Percentiles rank a stretch among this genome's conserved stretches.
Conservation (phyloP, 1,284 basidiomycete genomes). For the Ganoderma lingzhi region DNA sequence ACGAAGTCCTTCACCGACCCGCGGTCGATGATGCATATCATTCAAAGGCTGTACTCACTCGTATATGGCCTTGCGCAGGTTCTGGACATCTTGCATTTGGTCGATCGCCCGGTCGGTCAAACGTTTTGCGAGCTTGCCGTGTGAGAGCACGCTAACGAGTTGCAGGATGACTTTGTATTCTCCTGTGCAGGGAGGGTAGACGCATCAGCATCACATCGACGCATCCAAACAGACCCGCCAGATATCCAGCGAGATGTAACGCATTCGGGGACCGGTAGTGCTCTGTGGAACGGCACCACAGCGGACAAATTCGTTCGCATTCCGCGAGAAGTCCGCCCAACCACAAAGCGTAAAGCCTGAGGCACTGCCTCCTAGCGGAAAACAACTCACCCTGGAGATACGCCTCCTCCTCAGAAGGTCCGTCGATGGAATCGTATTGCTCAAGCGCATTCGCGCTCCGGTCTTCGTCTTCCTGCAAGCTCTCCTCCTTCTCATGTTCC, state of each 20-base stretch:
- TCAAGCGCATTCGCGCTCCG: slow-evolving; percentile 45
- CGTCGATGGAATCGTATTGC: slow-evolving; percentile 75
- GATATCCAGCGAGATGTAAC: not conserved
- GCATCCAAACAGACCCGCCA: not conserved
- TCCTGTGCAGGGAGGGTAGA: slow-evolving; percentile 55
- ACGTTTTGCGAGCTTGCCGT: slow-evolving; percentile 93
- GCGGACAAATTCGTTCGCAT: not conserved
- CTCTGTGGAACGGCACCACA: not conserved
- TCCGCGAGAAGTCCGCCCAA: not conserved
- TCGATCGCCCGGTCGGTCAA: slow-evolving; percentile 91
- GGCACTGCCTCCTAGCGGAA: not conserved
- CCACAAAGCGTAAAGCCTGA: not conserved
- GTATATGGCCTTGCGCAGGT: slow-evolving; percentile 91
- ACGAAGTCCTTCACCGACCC: not conserved
- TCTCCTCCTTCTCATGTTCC: slow-evolving; percentile 51
- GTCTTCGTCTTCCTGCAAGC: slow-evolving; percentile 44
- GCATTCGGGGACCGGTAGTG: not conserved
- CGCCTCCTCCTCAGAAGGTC: slow-evolving; percentile 84
- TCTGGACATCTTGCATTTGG: slow-evolving; percentile 94
- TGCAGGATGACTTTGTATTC: slow-evolving; percentile 98
- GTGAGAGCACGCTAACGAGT: slow-evolving; percentile 88
- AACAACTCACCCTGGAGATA: slow-evolving; percentile 80
- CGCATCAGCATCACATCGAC: not conserved
- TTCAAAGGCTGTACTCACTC: slow-evolving; percentile 63
- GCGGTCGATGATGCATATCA: slow-evolving; percentile 4